phyloP scores from a whole-genome alignment of 2,329 filamentous ascomycete species.

The Botrytis paeoniae region DNA sequence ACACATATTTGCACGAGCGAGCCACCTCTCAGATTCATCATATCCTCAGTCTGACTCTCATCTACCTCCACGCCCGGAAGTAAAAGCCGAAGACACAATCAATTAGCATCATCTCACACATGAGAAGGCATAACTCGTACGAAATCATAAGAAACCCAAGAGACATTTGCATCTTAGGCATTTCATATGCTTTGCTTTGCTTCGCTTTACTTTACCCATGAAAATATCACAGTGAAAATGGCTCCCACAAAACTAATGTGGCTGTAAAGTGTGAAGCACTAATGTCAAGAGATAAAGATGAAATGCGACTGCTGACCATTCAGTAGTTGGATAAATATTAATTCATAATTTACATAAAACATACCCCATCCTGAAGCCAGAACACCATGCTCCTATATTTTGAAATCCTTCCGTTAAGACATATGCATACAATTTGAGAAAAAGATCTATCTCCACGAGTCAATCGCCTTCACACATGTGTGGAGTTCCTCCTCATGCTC shows the following conservation, averaged over 20 bases:
- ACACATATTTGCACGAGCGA: background rate
- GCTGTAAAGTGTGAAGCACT: background rate
- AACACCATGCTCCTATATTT: conserved; percentile 18
- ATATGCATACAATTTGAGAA: background rate
- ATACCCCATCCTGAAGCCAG: conserved; percentile 14
- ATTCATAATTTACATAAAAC: conserved; percentile 20
- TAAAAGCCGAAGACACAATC: background rate
- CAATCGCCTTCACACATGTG: background rate
- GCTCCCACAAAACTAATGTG: background rate
- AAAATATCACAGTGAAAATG: fast-evolving
- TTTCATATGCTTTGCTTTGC: background rate
- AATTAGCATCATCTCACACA: background rate
- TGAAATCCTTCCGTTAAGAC: background rate
- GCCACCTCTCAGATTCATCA: background rate
- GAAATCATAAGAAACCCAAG: background rate
- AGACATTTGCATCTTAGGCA: background rate
- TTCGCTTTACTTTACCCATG: background rate
- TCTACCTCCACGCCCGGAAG: background rate
- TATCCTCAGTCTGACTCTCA: background rate
- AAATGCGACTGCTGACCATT: conserved; percentile 1
- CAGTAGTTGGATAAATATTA: conserved; percentile 8
- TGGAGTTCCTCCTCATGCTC: background rate
- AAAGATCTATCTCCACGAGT: background rate
- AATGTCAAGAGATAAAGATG: background rate
- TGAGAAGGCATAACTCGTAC: background rate